Conservation (phyloP, 1,139 yeast genomes). For the Hansenula sp. region DNA sequence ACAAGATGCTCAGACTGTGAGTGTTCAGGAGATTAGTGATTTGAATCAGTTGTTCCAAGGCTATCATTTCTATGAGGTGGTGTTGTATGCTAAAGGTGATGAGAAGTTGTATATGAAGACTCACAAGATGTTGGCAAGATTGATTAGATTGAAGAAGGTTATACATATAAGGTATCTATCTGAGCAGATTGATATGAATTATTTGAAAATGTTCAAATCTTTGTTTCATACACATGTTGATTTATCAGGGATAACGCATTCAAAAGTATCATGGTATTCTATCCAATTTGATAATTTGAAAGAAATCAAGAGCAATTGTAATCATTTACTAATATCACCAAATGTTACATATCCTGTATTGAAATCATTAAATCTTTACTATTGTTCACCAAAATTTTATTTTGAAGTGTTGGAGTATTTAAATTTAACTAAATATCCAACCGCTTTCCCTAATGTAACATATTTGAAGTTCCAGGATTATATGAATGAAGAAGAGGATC, state of each 20-base stretch:
- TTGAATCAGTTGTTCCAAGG: neutral
- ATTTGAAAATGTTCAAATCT: slow-evolving; percentile 18
- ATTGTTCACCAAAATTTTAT: slow-evolving; percentile 20
- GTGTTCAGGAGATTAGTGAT: neutral
- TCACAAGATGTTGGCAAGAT: slow-evolving; percentile 5
- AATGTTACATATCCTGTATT: slow-evolving; percentile 11
- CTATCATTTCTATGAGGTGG: slow-evolving; percentile 2
- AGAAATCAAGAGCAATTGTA: slow-evolving; percentile 16
- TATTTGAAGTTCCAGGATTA: slow-evolving; percentile 18
- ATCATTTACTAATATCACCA: slow-evolving; percentile 15
- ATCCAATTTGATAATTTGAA: slow-evolving; percentile 13
- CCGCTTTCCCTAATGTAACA: slow-evolving; percentile 12
- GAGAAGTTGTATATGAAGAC: slow-evolving; percentile 4
- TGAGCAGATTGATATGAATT: slow-evolving; percentile 12
- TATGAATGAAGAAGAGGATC: slow-evolving; percentile 21
- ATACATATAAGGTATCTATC: slow-evolving; percentile 11
- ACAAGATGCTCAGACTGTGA: neutral
- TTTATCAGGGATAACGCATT: neutral
- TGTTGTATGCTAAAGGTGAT: neutral
- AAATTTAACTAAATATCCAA: slow-evolving; percentile 7
- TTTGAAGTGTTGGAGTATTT: slow-evolving; percentile 15
- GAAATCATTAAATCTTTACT: slow-evolving; percentile 13
- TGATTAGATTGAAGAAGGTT: slow-evolving; percentile 1
- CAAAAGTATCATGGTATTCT: neutral
- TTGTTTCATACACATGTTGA: slow-evolving; percentile 5